These are phyloP conservation scores for Psilocybe sp. DNA, from an alignment of 768 basidiomycete species.

Conservation along the genomic window DNA sequence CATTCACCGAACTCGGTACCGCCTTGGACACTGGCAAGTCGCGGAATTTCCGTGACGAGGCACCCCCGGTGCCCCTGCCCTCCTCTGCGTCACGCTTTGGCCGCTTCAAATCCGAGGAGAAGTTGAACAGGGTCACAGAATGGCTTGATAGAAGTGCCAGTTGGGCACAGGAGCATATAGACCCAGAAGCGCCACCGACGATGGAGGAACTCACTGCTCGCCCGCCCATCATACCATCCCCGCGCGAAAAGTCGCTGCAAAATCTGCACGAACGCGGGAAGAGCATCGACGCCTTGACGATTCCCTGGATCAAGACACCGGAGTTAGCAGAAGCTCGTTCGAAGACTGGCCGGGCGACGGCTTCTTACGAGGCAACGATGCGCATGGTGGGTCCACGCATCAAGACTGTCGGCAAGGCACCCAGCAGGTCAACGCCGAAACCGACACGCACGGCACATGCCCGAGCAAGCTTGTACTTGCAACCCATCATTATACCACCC, in stretches of 20 bases:
- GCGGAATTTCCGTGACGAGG: constrained; percentile 10
- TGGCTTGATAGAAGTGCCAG: constrained; percentile 17
- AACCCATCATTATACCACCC: constrained; percentile 28
- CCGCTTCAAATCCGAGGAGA: constrained; percentile 6
- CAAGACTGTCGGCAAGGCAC: constrained; percentile 39
- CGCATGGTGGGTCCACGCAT: constrained; percentile 23
- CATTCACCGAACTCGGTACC: constrained; percentile 14
- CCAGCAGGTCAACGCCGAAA: constrained; percentile 30
- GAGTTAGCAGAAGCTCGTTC: constrained; percentile 4
- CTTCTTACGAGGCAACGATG: neutral
- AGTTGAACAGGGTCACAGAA: constrained; percentile 12
- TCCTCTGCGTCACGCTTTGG: neutral
- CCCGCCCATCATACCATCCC: neutral
- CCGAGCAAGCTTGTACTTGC: constrained; percentile 32
- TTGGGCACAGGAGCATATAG: constrained; percentile 2
- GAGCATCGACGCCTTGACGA: constrained; percentile 17
- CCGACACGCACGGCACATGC: constrained; percentile 21
- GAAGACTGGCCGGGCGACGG: constrained; percentile 2
- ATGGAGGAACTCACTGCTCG: neutral
- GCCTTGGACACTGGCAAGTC: constrained; percentile 18
- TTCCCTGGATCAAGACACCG: constrained; percentile 12
- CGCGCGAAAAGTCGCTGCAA: constrained; percentile 14
- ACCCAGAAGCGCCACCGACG: constrained; percentile 1
- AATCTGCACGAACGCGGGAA: constrained; percentile 19
- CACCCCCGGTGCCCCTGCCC: neutral